Conservation (phyloP, 202 grass and related monocot species). For the Musa balbisiana region DNA sequence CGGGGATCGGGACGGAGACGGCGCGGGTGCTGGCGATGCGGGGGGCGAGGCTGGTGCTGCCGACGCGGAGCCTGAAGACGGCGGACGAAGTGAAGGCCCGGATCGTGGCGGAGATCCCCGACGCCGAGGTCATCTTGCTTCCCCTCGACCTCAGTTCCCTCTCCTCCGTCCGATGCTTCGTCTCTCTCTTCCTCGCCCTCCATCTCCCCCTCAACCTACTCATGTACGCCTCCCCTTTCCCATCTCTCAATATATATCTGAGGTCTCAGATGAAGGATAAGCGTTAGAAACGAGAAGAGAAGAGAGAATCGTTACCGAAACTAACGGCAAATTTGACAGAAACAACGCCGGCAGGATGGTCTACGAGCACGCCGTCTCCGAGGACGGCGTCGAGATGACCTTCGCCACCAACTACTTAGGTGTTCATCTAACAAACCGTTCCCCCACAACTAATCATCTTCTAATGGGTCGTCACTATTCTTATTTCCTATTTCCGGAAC, state of each 20-base stretch:
- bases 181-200: constrained; percentile 49
- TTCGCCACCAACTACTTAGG: constrained; percentile 94
- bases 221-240: constrained; percentile 26
- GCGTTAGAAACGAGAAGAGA: no score
- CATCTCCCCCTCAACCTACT: constrained; percentile 81
- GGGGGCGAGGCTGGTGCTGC: constrained; percentile 65
- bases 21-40: constrained; percentile 80
- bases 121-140: constrained; percentile 49
- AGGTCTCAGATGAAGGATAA: no score
- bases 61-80: constrained; percentile 60
- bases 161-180: constrained; percentile 65
- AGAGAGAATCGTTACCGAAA: neutral
- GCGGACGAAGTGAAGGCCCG: constrained; percentile 63
- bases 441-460: neutral
- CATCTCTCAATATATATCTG: no score
- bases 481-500: no score
- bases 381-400: constrained; percentile 96
- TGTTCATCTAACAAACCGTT: neutral
- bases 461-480: neutral
- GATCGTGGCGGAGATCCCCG: constrained; percentile 42
- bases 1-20: constrained; percentile 86
- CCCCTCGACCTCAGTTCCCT: constrained; percentile 82
- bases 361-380: constrained; percentile 74
- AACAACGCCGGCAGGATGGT: constrained; percentile 98
- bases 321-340: constrained; percentile 25